Conservation (phyloP, 345 rosid species). For the Hirschfeldia incana region DNA sequence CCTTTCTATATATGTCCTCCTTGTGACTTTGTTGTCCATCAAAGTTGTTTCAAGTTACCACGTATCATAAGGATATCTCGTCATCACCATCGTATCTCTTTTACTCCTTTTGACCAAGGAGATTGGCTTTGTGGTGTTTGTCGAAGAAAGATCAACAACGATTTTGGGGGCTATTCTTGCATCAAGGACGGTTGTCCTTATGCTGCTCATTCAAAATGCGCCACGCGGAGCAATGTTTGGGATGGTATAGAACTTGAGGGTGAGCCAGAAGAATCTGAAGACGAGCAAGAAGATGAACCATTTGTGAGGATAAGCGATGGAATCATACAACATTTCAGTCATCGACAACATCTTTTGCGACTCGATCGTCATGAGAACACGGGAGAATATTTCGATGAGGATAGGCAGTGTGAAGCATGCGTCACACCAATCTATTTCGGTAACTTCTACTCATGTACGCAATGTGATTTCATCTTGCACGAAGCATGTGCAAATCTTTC, state of each 20-base stretch:
- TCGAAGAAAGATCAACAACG: neutral
- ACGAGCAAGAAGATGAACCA: neutral
- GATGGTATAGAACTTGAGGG: neutral
- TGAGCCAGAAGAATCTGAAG: neutral
- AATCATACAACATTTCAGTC: neutral
- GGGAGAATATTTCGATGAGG: neutral
- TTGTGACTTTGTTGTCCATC: neutral
- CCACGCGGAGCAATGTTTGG: conserved; percentile 9
- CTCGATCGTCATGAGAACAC: neutral
- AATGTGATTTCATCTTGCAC: neutral
- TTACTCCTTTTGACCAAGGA: neutral
- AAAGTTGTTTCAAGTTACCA: neutral
- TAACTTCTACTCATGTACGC: neutral
- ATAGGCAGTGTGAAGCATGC: neutral
- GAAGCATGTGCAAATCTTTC: neutral
- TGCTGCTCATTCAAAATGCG: neutral
- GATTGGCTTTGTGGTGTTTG: neutral
- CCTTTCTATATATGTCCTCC: neutral
- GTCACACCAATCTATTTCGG: neutral
- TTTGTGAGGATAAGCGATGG: neutral
- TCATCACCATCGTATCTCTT: neutral
- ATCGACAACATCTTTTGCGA: neutral
- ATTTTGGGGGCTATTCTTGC: neutral
- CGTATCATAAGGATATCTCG: neutral
- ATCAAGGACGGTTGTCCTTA: neutral